Evolutionary conservation across 805 yeast species (phyloP), one percentile per base, ranked within the genome.

Genomic region (Ogataea parapolymorpha): DNA sequence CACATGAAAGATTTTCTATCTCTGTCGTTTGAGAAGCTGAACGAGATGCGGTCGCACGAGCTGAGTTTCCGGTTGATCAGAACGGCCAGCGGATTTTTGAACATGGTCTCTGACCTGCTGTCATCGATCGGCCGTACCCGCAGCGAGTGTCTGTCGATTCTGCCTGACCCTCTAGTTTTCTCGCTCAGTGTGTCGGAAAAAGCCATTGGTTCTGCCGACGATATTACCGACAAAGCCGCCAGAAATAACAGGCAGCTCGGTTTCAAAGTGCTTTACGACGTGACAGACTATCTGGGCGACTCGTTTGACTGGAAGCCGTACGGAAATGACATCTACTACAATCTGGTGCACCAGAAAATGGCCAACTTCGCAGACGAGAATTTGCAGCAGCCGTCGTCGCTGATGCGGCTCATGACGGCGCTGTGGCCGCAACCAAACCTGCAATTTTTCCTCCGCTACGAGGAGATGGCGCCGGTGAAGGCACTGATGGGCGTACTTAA

Each of bases 371-470:
- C 82, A 3, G 72, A 66, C 29, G 95, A 85, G 53, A 93, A 91
- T 58, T 67, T 83, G 24, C 95, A 88, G 56, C 88, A 84, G 53
- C 82, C 91, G 0, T 88, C 97, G 0, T 74, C 95, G 0, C 58
- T 91, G 32, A 65, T 90, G 76, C 76, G 70, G 41, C 57, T 88
- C 8, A 74, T 91, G 53, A 62, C 77, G 6, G 65, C 74, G 7
- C 75, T 95, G 80, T 66, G 84, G 35, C 56, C 68, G 4, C 58
- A 63, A 24, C 65, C 67, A 5, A 65, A 66, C 16, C 68, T 82
- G 27, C 64, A 71, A 34, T 67, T 68, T 11, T 76, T 82, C 44
- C 61, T 87, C 32, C 71, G 71, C 41, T 62, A 70, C 40, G 84
- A 85, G 47, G 73, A 82, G 33, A 69, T 63, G 37, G 67, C 74